These are phyloP conservation scores for Venturia pyrina DNA, from an alignment of 2,329 filamentous ascomycete species.

Conservation along the genomic window DNA sequence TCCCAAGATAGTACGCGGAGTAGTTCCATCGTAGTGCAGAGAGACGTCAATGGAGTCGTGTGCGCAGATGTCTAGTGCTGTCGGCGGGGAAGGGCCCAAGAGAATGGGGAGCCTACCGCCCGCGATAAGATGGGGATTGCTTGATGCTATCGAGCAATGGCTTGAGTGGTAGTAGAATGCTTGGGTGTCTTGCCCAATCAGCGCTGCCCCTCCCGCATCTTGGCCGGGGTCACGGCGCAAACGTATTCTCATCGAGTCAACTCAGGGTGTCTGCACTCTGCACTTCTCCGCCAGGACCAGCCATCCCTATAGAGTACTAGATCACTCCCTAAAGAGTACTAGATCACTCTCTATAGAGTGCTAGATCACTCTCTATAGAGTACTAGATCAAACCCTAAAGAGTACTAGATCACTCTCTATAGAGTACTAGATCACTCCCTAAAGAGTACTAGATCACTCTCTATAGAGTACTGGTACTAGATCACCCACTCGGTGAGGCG, in stretches of 20 bases:
- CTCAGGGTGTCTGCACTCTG: background rate
- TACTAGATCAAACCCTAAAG: too few relatives aligned
- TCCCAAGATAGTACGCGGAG: background rate
- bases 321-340: too few relatives aligned
- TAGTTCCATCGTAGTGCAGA: background rate
- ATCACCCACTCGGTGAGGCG: too few relatives aligned
- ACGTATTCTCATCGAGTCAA: background rate
- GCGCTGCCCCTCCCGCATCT: background rate
- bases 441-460: too few relatives aligned
- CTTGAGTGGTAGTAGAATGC: background rate
- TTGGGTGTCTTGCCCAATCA: background rate
- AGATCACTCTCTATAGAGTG: too few relatives aligned
- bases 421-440: too few relatives aligned
- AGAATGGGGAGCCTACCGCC: background rate
- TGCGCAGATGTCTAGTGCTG: background rate
- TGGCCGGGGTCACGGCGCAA: background rate
- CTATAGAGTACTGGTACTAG: too few relatives aligned
- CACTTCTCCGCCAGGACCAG: background rate
- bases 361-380: too few relatives aligned
- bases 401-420: too few relatives aligned
- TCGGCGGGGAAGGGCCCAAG: background rate
- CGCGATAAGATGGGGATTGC: background rate
- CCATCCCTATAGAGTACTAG: too few relatives aligned
- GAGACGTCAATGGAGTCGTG: slow-evolving; percentile 2
- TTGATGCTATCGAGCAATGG: background rate